These are phyloP conservation scores for Castanea mollissima DNA, from an alignment of 306 rosid genomes.

Conservation along the genomic window DNA sequence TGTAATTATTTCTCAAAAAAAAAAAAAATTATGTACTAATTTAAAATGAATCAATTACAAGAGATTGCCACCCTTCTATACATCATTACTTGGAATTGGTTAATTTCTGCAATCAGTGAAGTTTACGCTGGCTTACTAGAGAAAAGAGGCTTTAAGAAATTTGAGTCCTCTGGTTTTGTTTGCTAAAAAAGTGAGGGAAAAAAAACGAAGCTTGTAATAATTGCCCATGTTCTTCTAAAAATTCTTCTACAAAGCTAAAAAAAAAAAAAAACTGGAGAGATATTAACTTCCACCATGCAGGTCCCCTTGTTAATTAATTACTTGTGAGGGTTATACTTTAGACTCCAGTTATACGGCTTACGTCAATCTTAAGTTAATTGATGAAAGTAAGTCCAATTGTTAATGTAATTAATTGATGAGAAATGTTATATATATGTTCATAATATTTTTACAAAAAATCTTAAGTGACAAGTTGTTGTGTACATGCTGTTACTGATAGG, in stretches of 20 bases:
- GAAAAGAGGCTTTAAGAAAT: neutral
- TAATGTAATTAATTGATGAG: too few species aligned
- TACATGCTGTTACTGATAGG: too few species aligned
- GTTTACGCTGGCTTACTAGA: neutral
- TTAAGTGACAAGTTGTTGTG: too few species aligned
- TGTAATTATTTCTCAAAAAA: too few species aligned
- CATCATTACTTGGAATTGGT: neutral
- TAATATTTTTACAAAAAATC: too few species aligned
- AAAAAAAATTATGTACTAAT: neutral
- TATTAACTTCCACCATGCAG: neutral
- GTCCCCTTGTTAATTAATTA: too few species aligned
- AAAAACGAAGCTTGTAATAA: neutral
- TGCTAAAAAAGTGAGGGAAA: neutral
- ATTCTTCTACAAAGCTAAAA: neutral
- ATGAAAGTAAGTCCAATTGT: too few species aligned
- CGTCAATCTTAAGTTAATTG: too few species aligned
- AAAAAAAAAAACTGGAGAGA: neutral
- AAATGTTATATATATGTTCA: too few species aligned
- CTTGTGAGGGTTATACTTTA: too few species aligned
- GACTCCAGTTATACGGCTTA: too few species aligned
- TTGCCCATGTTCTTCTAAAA: neutral
- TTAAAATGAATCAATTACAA: neutral
- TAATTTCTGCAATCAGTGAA: neutral
- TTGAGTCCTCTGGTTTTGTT: neutral
- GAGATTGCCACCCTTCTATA: neutral